A percentile compares a stretch with the other conserved stretches of the same genome.
These are phyloP conservation scores for Lachnellula cervina DNA, from an alignment of 2,329 filamentous ascomycete genomes.

Conservation along the genomic window DNA sequence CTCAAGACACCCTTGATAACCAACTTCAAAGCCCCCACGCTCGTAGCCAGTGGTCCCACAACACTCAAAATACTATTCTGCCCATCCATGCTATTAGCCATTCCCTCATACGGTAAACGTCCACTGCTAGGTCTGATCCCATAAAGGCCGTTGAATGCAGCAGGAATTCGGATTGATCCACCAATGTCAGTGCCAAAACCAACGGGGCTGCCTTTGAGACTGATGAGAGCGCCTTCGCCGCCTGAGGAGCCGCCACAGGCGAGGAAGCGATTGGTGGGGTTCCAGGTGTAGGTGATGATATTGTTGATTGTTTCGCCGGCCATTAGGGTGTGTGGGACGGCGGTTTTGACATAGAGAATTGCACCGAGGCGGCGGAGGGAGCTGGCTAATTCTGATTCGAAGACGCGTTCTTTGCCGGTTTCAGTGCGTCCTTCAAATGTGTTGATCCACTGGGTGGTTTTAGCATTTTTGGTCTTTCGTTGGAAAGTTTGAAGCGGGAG, in stretches of 20 bases:
- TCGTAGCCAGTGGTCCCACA: conserved; percentile 58
- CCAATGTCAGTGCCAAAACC: conserved; percentile 33
- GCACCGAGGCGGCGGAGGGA: conserved; percentile 37
- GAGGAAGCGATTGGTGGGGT: conserved; percentile 29
- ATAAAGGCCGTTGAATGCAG: conserved; percentile 36
- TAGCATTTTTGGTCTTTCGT: not conserved
- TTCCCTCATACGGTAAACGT: conserved; percentile 45
- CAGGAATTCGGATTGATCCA: conserved; percentile 32
- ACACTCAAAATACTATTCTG: conserved; percentile 60
- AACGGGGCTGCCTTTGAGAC: conserved; percentile 28
- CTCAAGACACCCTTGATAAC: conserved; percentile 52
- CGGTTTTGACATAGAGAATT: conserved; percentile 38
- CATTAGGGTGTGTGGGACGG: conserved; percentile 37
- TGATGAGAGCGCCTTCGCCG: conserved; percentile 32
- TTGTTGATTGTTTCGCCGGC: conserved; percentile 40
- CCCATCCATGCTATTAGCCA: conserved; percentile 55
- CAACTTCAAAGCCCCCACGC: conserved; percentile 48
- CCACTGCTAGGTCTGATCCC: conserved; percentile 35
- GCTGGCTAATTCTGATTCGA: conserved; percentile 45
- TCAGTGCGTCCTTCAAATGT: conserved; percentile 51
- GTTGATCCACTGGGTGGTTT: conserved; percentile 45
- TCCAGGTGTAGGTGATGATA: conserved; percentile 37
- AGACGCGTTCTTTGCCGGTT: conserved; percentile 44
- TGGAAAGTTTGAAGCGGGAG: not conserved
- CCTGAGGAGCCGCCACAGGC: conserved; percentile 29